Conservation (phyloP, 2,329 filamentous ascomycete genomes). For the Herpotrichia juniperi region DNA sequence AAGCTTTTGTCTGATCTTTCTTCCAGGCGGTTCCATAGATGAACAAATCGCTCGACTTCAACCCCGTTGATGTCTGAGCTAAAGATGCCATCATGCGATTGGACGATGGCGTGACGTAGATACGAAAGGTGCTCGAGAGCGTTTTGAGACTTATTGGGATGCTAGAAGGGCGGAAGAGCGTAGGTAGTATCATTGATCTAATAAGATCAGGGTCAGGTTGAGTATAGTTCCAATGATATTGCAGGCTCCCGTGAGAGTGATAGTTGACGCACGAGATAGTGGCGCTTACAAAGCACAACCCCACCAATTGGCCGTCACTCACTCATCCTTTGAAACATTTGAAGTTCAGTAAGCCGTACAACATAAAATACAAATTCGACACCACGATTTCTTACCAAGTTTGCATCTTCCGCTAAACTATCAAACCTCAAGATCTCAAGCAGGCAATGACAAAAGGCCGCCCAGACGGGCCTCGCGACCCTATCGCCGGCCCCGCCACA, state of each 20-base stretch:
- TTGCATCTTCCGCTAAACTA: background rate
- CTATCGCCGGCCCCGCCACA: conserved; percentile 72
- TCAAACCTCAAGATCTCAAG: background rate
- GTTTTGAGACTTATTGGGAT: background rate
- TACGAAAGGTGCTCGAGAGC: background rate
- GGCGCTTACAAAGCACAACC: too few species aligned
- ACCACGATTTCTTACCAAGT: background rate
- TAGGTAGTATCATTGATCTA: background rate
- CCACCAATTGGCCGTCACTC: conserved; percentile 5
- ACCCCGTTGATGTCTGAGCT: conserved; percentile 15
- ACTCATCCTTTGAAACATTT: background rate
- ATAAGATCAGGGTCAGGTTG: too few species aligned
- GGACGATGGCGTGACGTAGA: conserved; percentile 4
- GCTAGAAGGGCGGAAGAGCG: background rate
- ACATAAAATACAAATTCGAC: background rate
- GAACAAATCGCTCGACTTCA: conserved; percentile 40
- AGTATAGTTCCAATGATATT: too few species aligned
- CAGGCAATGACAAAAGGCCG: conserved; percentile 11
- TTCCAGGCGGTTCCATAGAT: conserved; percentile 92
- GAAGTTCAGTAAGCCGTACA: background rate
- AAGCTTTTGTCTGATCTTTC: conserved; percentile 67
- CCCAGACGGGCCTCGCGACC: conserved; percentile 64
- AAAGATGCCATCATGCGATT: conserved; percentile 27
- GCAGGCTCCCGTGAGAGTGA: too few species aligned
- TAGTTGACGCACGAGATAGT: too few species aligned